Conservation (phyloP, 208 protist genomes). For the Porcisia deanei region DNA sequence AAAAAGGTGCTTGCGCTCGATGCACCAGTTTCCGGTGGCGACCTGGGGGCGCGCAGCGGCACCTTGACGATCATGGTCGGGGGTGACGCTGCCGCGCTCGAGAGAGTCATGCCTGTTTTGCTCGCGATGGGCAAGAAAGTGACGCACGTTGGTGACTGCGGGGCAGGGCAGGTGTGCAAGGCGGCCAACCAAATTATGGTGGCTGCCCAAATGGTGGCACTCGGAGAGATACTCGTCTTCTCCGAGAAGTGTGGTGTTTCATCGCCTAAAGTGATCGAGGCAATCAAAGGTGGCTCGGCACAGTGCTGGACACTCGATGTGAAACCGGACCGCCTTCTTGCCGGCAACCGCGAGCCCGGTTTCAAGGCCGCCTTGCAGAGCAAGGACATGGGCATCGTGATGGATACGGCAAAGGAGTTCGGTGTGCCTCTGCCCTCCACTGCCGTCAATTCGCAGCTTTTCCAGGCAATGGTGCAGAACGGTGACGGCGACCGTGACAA, state of each 20-base stretch:
- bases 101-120: constrained; percentile 74
- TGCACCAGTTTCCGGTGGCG: constrained; percentile 95
- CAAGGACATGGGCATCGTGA: constrained; percentile 94
- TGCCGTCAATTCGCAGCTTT: constrained; percentile 91
- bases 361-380: constrained; percentile 95
- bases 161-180: constrained; percentile 96
- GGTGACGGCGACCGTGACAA: constrained; percentile 93
- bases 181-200: constrained; percentile 97
- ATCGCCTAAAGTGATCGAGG: constrained; percentile 79
- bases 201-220: constrained; percentile 93
- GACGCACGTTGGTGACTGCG: constrained; percentile 85
- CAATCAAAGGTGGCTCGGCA: constrained; percentile 90
- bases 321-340: constrained; percentile 92
- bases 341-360: constrained; percentile 93
- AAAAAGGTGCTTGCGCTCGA: constrained; percentile 88
- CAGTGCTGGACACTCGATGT: constrained; percentile 93
- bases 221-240: constrained; percentile 95
- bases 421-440: constrained; percentile 89
- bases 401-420: constrained; percentile 90
- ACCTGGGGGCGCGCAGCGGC: constrained; percentile 93
- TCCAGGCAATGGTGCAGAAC: constrained; percentile 87
- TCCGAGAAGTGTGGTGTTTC: constrained; percentile 90
- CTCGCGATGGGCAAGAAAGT: constrained; percentile 82
- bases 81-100: constrained; percentile 81
- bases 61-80: constrained; percentile 96